Evolutionary conservation across 2,329 filamentous ascomycete species (phyloP).

Genomic region (Thermomyces lanuginosus): DNA sequence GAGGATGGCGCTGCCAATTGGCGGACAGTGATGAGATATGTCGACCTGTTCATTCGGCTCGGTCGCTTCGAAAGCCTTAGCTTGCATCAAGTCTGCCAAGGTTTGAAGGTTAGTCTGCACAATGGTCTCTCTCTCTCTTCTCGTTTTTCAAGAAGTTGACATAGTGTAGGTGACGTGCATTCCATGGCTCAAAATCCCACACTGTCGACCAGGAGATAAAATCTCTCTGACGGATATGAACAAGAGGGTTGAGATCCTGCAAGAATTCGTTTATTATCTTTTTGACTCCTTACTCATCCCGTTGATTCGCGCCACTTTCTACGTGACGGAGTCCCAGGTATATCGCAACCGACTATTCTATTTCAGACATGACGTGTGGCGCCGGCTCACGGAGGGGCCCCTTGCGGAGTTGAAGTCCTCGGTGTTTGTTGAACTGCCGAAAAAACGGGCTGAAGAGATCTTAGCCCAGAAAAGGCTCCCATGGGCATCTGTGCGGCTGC

Average conservation of each 20-base stretch:
- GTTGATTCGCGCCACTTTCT: conserved; percentile 72
- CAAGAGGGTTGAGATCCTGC: conserved; percentile 64
- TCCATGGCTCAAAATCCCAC: conserved; percentile 52
- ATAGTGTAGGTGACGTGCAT: conserved; percentile 45
- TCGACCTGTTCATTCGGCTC: conserved; percentile 64
- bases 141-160: conserved; percentile 1
- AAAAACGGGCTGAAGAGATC: conserved; percentile 37
- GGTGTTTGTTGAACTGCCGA: conserved; percentile 78
- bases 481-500: conserved; percentile 59
- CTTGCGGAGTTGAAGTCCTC: conserved; percentile 48
- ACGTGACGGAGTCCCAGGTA: conserved; percentile 76
- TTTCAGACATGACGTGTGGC: conserved; percentile 90
- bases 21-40: conserved; percentile 41
- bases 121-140: conserved; percentile 9
- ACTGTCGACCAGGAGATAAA: conserved; percentile 29
- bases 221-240: conserved; percentile 52
- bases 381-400: conserved; percentile 54
- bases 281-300: conserved; percentile 88
- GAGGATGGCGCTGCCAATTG: conserved; percentile 44
- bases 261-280: conserved; percentile 78
- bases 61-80: conserved; percentile 67
- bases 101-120: conserved; percentile 50
- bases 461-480: conserved; percentile 51
- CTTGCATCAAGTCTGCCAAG: conserved; percentile 61
- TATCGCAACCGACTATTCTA: conserved; percentile 76